Percentiles rank a stretch among this genome's conserved stretches.
These are phyloP conservation scores for Candida glucosophila DNA, from an alignment of 1,139 yeast species.

Conservation along the genomic window DNA sequence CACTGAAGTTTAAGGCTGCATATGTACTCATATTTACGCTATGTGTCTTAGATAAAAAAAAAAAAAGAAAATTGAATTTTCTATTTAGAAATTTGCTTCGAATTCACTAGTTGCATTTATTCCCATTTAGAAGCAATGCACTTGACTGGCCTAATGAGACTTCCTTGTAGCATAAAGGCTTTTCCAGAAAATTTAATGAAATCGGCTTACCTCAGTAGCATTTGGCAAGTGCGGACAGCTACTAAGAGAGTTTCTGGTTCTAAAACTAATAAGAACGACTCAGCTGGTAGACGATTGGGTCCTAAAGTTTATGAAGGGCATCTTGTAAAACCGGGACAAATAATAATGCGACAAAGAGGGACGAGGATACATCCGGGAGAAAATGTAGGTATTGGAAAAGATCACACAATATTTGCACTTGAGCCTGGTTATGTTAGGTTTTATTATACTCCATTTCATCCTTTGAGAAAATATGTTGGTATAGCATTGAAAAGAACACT, in stretches of 20 bases:
- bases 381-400: slow-evolving; percentile 83
- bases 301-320: slow-evolving; percentile 78
- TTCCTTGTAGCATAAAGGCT: too few relatives aligned
- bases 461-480: slow-evolving; percentile 84
- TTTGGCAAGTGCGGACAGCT: slow-evolving; percentile 67
- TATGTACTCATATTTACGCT: too few relatives aligned
- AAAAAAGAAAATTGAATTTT: too few relatives aligned
- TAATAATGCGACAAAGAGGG: slow-evolving; percentile 91
- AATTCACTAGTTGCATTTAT: too few relatives aligned
- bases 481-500: slow-evolving; percentile 62
- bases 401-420: slow-evolving; percentile 82
- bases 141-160: too few relatives aligned
- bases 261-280: slow-evolving; percentile 84
- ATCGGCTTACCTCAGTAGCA: slow-evolving; percentile 3
- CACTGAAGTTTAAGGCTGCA: too few relatives aligned
- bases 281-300: slow-evolving; percentile 93
- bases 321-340: slow-evolving; percentile 68
- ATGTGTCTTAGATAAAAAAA: too few relatives aligned
- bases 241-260: slow-evolving; percentile 94
- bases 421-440: slow-evolving; percentile 93
- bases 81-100: too few relatives aligned
- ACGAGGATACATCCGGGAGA: slow-evolving; percentile 96
- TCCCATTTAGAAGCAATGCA: too few relatives aligned
- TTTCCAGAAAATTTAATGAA: too few relatives aligned
- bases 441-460: slow-evolving; percentile 96